phyloP scores from a whole-genome alignment of 208 protist genomes.

The Trypanosoma cruzi region DNA sequence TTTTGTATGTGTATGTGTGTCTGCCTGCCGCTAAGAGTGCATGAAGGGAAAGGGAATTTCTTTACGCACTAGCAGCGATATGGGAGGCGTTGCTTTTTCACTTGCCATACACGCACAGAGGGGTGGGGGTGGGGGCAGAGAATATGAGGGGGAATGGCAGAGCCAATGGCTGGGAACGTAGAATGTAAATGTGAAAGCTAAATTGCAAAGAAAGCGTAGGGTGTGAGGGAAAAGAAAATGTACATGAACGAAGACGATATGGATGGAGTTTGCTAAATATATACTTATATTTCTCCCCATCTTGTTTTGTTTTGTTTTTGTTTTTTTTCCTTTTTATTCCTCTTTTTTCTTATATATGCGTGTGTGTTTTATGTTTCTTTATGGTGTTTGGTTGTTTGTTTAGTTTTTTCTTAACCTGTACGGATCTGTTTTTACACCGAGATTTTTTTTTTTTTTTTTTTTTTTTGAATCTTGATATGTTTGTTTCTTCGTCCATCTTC shows the following conservation, averaged over 20 bases:
- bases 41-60: background rate
- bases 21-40: background rate
- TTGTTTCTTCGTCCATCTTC: background rate
- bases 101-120: background rate
- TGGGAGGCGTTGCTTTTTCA: too few species aligned
- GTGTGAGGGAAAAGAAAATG: background rate
- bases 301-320: background rate
- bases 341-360: background rate
- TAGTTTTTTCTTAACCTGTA: background rate
- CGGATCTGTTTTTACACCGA: background rate
- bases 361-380: background rate
- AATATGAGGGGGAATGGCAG: background rate
- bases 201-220: background rate
- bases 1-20: background rate
- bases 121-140: too few species aligned
- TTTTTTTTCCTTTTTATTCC: background rate
- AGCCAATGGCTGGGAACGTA: background rate
- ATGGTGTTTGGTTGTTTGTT: background rate
- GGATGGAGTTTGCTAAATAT: background rate
- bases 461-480: background rate
- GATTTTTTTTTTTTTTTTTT: background rate
- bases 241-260: background rate
- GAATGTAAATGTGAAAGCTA: background rate
- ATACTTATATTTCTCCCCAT: too few species aligned
- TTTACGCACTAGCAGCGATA: background rate